These are phyloP conservation scores for Suhomyces bokatorum DNA, from an alignment of 1,139 yeast genomes.

Conservation along the genomic window DNA sequence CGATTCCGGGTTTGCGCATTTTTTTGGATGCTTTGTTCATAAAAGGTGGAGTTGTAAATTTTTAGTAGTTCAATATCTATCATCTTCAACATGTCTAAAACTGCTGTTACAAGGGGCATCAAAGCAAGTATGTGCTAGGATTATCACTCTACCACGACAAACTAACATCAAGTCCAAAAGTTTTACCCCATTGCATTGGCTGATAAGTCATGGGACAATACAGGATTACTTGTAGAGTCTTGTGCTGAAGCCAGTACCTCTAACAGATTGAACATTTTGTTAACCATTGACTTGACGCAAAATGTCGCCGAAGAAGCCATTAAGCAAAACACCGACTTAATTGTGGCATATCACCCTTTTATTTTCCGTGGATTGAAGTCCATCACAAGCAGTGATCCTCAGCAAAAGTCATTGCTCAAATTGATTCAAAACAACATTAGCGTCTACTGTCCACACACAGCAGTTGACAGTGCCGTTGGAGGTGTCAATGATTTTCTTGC, in stretches of 20 bases:
- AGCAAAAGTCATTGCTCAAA: conserved; percentile 72
- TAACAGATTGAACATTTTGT: conserved; percentile 49
- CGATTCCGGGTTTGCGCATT: conserved; percentile 16
- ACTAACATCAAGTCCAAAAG: conserved; percentile 51
- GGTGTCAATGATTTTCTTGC: conserved; percentile 95
- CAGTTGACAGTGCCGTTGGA: conserved; percentile 86
- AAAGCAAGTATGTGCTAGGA: conserved; percentile 36
- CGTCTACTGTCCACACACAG: conserved; percentile 95
- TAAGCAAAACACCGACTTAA: conserved; percentile 44
- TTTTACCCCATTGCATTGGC: conserved; percentile 75
- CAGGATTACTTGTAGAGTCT: conserved; percentile 80
- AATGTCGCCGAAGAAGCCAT: conserved; percentile 87
- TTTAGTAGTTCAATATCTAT: neutral
- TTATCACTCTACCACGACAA: no score
- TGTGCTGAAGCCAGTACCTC: conserved; percentile 26
- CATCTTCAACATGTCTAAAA: conserved; percentile 30
- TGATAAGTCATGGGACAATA: conserved; percentile 90
- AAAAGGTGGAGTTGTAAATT: neutral
- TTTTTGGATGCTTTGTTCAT: conserved; percentile 2
- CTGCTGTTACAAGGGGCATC: conserved; percentile 48
- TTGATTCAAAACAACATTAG: conserved; percentile 75
- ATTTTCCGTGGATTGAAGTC: conserved; percentile 85
- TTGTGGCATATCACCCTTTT: conserved; percentile 93
- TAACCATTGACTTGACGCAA: conserved; percentile 84
- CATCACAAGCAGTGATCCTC: conserved; percentile 69